These are phyloP conservation scores for Cenchrus purpureus DNA, from an alignment of 176 grass and related monocot species.

Conservation along the genomic window DNA sequence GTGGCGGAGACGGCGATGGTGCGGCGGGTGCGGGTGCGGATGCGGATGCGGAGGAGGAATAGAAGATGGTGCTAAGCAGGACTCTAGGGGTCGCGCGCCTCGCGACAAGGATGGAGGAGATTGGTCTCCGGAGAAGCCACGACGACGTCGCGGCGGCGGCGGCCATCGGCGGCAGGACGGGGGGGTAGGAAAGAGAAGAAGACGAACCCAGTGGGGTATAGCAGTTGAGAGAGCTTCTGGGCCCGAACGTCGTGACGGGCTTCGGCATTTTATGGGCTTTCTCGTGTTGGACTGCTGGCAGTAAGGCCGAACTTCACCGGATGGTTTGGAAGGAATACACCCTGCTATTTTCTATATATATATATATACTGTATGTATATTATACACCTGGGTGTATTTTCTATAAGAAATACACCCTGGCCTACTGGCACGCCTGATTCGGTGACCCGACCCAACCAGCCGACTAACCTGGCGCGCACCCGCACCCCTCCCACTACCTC, in stretches of 20 bases:
- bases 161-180: constrained; percentile 35
- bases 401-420: too few relatives aligned
- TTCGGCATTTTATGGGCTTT: background rate
- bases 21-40: background rate
- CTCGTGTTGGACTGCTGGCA: background rate
- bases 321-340: too few relatives aligned
- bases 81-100: constrained; percentile 33
- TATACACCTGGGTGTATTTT: too few relatives aligned
- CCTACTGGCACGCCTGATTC: too few relatives aligned
- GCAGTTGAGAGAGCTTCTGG: background rate
- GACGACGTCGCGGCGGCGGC: constrained; percentile 29
- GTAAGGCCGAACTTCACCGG: background rate
- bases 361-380: too few relatives aligned
- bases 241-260: background rate
- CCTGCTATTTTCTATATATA: too few relatives aligned
- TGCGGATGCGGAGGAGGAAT: constrained; percentile 28
- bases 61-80: constrained; percentile 37
- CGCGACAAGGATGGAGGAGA: constrained; percentile 43
- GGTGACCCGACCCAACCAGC: too few relatives aligned
- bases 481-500: too few relatives aligned
- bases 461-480: too few relatives aligned
- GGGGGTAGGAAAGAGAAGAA: constrained; percentile 5
- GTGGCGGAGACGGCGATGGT: background rate
- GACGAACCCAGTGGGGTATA: background rate
- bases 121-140: constrained; percentile 51